Percentiles rank a stretch among this genome's conserved stretches.
phyloP scores from a whole-genome alignment of 345 rosid species.

The Salix udensis region DNA sequence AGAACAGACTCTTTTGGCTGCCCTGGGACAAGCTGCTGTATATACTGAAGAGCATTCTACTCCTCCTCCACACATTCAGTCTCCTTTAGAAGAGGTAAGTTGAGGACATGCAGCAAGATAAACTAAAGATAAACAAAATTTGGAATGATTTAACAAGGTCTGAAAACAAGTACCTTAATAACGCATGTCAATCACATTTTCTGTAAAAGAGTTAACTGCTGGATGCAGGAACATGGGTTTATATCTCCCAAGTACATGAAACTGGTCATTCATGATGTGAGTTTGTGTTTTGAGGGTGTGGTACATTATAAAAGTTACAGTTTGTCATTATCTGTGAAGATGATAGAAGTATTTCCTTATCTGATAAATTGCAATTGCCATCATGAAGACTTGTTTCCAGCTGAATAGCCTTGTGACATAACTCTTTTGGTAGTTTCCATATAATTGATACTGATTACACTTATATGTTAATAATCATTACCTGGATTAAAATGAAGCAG shows the following conservation, averaged over 20 bases:
- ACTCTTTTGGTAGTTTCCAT: background rate
- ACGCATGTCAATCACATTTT: background rate
- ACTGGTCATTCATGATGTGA: background rate
- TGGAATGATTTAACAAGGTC: background rate
- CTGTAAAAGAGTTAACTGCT: background rate
- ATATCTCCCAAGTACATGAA: background rate
- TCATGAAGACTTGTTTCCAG: background rate
- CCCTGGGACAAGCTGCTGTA: constrained; percentile 89
- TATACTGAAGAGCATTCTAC: constrained; percentile 64
- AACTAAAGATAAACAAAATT: background rate
- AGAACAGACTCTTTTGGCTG: constrained; percentile 83
- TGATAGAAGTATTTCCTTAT: background rate
- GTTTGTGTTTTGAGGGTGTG: background rate
- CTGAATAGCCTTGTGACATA: background rate
- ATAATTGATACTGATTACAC: background rate
- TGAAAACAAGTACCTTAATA: background rate
- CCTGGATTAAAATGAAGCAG: background rate
- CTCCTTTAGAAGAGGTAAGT: constrained; percentile 86
- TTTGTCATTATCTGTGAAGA: background rate
- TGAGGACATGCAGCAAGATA: background rate
- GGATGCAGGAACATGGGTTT: background rate
- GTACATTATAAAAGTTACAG: background rate
- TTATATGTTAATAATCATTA: background rate
- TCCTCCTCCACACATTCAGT: constrained; percentile 55
- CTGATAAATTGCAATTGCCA: background rate